Evolutionary conservation across 2,329 filamentous ascomycete species (phyloP).

Genomic region (Cladobotryum mycophilum): DNA sequence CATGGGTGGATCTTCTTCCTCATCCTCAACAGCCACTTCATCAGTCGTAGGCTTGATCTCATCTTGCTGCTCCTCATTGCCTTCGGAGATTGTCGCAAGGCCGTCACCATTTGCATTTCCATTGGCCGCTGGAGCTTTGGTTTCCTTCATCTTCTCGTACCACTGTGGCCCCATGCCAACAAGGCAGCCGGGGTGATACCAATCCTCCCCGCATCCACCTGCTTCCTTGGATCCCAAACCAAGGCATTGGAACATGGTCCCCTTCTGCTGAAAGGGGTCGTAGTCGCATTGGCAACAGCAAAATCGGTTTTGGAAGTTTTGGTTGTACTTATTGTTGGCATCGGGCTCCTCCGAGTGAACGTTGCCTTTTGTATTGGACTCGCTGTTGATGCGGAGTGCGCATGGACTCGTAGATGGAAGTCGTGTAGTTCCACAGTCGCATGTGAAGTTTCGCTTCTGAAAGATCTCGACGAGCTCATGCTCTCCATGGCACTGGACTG

Average conservation of each 20-base stretch:
- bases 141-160: constrained; percentile 50
- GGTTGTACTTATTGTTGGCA: constrained; percentile 79
- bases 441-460: constrained; percentile 89
- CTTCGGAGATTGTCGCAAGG: constrained; percentile 47
- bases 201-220: constrained; percentile 92
- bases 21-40: constrained; percentile 32
- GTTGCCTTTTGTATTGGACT: constrained; percentile 67
- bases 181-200: constrained; percentile 93
- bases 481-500: constrained; percentile 92
- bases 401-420: constrained; percentile 67
- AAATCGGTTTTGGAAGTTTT: constrained; percentile 90
- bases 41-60: constrained; percentile 11
- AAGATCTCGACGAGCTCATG: constrained; percentile 95
- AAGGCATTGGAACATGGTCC: constrained; percentile 97
- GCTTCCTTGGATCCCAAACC: constrained; percentile 73
- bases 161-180: constrained; percentile 72
- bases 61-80: constrained; percentile 30
- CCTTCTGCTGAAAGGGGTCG: constrained; percentile 81
- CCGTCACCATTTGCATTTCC: constrained; percentile 16
- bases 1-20: constrained; percentile 58
- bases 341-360: constrained; percentile 71
- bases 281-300: constrained; percentile 87
- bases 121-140: constrained; percentile 18
- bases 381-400: constrained; percentile 63
- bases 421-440: constrained; percentile 88